Conservation (phyloP, 768 basidiomycete genomes). For the Chlorophyllum brunneum region DNA sequence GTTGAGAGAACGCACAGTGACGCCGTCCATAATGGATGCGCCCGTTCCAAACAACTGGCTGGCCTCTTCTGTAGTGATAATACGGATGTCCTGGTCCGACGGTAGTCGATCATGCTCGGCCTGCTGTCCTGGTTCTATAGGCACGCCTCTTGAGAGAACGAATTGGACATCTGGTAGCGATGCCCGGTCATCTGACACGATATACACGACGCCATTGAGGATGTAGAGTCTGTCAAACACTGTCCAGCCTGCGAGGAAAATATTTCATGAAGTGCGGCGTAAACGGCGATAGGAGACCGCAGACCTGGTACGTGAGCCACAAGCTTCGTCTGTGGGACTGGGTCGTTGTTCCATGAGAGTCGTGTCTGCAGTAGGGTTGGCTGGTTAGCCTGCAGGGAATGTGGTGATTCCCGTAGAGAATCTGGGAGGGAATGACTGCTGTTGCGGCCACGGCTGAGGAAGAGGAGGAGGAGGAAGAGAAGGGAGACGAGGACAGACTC, state of each 20-base stretch:
- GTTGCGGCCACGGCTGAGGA: constrained; percentile 6
- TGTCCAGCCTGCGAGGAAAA: constrained; percentile 71
- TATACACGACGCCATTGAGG: constrained; percentile 74
- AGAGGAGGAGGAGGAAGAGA: constrained; percentile 12
- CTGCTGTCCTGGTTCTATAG: constrained; percentile 53
- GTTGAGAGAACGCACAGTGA: constrained; percentile 43
- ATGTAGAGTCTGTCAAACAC: constrained; percentile 83
- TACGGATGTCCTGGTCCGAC: constrained; percentile 71
- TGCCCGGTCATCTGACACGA: constrained; percentile 73
- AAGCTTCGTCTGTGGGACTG: constrained; percentile 58
- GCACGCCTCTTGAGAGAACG: constrained; percentile 68
- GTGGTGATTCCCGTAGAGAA: constrained; percentile 6
- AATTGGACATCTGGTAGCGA: constrained; percentile 59
- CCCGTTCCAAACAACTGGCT: constrained; percentile 62
- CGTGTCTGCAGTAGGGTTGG: constrained; percentile 21
- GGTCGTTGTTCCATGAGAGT: constrained; percentile 34
- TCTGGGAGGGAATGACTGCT: constrained; percentile 7
- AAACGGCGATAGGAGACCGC: constrained; percentile 13
- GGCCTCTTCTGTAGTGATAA: constrained; percentile 70
- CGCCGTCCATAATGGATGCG: constrained; percentile 77
- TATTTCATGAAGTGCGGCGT: background rate
- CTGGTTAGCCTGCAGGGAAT: constrained; percentile 13
- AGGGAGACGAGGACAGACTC: constrained; percentile 16
- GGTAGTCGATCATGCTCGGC: constrained; percentile 62
- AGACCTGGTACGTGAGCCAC: constrained; percentile 75